Evolutionary conservation across 495 filamentous ascomycete species (phyloP).

Genomic region (Aspergillus sclerotioniger): DNA sequence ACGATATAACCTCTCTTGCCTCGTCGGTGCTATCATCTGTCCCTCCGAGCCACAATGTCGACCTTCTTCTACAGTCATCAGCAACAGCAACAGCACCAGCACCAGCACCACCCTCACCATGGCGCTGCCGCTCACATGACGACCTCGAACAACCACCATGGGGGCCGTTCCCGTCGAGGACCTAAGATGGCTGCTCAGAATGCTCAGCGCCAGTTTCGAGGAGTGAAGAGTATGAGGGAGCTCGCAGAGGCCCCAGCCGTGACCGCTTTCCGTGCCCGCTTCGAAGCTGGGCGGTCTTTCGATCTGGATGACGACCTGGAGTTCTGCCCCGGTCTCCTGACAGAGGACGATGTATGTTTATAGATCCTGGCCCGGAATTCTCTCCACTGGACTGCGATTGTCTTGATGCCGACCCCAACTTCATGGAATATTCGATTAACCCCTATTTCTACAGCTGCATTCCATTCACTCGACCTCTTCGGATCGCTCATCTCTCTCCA

Average conservation of each 20-base stretch:
- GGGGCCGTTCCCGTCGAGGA: slow-evolving; percentile 81
- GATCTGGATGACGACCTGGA: slow-evolving; percentile 96
- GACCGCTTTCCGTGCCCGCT: slow-evolving; percentile 73
- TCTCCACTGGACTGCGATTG: slow-evolving; percentile 1
- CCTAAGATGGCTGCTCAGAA: slow-evolving; percentile 80
- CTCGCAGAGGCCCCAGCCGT: slow-evolving; percentile 73
- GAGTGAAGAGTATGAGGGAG: slow-evolving; percentile 83
- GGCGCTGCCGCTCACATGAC: slow-evolving; percentile 44
- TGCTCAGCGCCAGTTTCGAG: slow-evolving; percentile 80
- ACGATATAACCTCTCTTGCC: slow-evolving; percentile 24
- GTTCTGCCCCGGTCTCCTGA: slow-evolving; percentile 91
- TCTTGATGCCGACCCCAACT: neutral
- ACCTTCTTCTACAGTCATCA: slow-evolving; percentile 63
- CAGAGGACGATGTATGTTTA: slow-evolving; percentile 89
- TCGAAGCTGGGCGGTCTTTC: slow-evolving; percentile 91
- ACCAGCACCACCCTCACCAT: slow-evolving; percentile 50
- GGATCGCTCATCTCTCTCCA: slow-evolving; percentile 90
- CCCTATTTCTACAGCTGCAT: slow-evolving; percentile 59
- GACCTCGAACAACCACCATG: slow-evolving; percentile 72
- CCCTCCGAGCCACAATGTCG: slow-evolving; percentile 60
- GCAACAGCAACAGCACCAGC: slow-evolving; percentile 54
- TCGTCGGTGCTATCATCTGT: slow-evolving; percentile 14
- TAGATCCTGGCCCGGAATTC: slow-evolving; percentile 7
- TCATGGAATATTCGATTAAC: slow-evolving; percentile 17
- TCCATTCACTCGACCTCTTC: slow-evolving; percentile 85